These are phyloP conservation scores for Dothistroma septosporum DNA, from an alignment of 2,329 filamentous ascomycete genomes.

Conservation along the genomic window DNA sequence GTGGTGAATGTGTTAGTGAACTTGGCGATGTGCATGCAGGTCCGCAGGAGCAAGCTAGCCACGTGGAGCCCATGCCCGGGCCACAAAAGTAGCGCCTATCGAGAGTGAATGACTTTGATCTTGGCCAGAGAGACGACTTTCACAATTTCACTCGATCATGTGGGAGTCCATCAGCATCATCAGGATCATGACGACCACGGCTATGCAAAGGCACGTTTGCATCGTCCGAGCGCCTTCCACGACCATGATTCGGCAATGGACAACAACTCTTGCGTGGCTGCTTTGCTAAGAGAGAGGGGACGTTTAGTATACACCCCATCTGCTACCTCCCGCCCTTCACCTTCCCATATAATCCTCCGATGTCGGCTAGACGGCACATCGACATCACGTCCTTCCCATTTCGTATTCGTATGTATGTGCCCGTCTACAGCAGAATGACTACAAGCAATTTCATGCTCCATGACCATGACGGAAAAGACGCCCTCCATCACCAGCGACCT, in stretches of 20 bases:
- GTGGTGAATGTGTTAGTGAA: not conserved
- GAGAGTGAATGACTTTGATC: slow-evolving; percentile 6
- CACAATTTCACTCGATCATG: not conserved
- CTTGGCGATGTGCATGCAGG: not conserved
- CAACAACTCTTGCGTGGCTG: not conserved
- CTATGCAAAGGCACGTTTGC: not conserved
- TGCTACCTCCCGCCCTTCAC: slow-evolving; percentile 3
- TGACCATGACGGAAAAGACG: not conserved
- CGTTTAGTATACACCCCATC: not conserved
- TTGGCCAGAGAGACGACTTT: not conserved
- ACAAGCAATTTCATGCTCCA: too few species aligned
- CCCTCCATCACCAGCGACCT: not conserved
- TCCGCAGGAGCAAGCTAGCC: not conserved
- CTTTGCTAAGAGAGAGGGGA: not conserved
- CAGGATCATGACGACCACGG: not conserved
- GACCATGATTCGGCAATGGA: not conserved
- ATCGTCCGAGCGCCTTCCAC: not conserved
- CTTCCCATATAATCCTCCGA: slow-evolving; percentile 2
- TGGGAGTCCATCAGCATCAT: not conserved
- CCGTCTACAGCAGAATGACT: not conserved
- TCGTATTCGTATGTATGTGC: not conserved
- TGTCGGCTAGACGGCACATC: slow-evolving; percentile 7
- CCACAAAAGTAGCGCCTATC: not conserved
- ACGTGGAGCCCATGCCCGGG: not conserved
- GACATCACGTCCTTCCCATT: not conserved